These are phyloP conservation scores for Pythium monospermum DNA, from an alignment of 352 stramenopile genomes.

Conservation along the genomic window DNA sequence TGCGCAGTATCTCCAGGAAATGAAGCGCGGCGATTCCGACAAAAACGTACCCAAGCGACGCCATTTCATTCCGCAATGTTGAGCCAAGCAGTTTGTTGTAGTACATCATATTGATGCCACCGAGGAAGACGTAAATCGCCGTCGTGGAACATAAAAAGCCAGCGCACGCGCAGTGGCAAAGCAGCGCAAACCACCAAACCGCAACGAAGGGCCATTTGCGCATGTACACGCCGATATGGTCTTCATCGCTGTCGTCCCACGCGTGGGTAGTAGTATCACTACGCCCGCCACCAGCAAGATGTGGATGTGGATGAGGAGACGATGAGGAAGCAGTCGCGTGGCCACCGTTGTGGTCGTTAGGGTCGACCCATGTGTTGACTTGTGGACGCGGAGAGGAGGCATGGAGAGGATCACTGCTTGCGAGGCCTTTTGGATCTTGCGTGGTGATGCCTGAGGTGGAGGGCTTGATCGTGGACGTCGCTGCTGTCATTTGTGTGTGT, in stretches of 20 bases:
- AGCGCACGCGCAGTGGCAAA: constrained; percentile 20
- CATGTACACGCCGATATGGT: constrained; percentile 20
- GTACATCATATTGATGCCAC: constrained; percentile 27
- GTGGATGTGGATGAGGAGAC: too few relatives aligned
- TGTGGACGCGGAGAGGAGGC: too few relatives aligned
- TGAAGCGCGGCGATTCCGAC: constrained; percentile 19
- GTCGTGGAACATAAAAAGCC: constrained; percentile 28
- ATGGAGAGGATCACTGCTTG: too few relatives aligned
- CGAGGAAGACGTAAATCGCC: constrained; percentile 26
- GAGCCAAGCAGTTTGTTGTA: constrained; percentile 43
- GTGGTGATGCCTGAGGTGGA: too few relatives aligned
- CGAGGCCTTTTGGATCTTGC: too few relatives aligned
- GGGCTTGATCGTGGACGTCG: too few relatives aligned
- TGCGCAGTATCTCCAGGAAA: constrained; percentile 27
- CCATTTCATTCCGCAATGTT: constrained; percentile 21
- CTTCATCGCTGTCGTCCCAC: constrained; percentile 1
- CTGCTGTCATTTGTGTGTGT: too few relatives aligned
- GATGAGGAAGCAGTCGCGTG: too few relatives aligned
- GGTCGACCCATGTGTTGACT: too few relatives aligned
- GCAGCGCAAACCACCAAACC: constrained; percentile 25
- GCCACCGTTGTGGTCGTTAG: too few relatives aligned
- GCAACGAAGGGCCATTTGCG: constrained; percentile 13
- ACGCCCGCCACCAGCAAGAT: not conserved
- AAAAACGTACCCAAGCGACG: constrained; percentile 25
- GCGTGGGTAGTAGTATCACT: not conserved